Conservation (phyloP, 192 early-diverging fungal species). For the Dispira simplex region DNA sequence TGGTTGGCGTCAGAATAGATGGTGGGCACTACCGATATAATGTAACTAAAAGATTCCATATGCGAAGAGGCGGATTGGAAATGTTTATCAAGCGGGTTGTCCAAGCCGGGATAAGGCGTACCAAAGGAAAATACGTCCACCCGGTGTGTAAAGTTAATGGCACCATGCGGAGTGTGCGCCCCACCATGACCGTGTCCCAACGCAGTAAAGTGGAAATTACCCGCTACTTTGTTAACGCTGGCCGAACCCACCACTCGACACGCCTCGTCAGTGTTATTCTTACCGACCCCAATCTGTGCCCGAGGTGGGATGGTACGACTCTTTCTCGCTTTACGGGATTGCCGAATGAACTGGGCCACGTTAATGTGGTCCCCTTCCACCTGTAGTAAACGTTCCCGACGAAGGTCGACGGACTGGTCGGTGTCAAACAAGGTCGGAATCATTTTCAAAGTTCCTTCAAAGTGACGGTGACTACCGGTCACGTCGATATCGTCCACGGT, state of each 20-base stretch:
- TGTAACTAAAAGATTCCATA: constrained; percentile 73
- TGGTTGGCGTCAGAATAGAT: constrained; percentile 45
- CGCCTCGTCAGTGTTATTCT: constrained; percentile 22
- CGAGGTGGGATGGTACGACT: background rate
- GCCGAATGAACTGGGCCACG: background rate
- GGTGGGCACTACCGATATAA: constrained; percentile 74
- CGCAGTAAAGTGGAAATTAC: constrained; percentile 85
- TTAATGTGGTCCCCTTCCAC: background rate
- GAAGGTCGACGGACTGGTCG: background rate
- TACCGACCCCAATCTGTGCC: constrained; percentile 11
- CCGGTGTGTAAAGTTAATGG: constrained; percentile 88
- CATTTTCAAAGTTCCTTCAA: constrained; percentile 10
- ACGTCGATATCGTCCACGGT: constrained; percentile 25
- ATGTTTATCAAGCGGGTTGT: constrained; percentile 78
- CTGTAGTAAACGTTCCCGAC: background rate
- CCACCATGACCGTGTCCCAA: constrained; percentile 76
- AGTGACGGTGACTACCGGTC: constrained; percentile 17
- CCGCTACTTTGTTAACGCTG: constrained; percentile 62
- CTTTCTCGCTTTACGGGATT: background rate
- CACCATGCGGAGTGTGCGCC: constrained; percentile 34
- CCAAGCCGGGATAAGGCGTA: constrained; percentile 58
- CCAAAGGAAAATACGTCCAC: constrained; percentile 91
- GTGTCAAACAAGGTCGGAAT: constrained; percentile 2
- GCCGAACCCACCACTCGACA: constrained; percentile 65
- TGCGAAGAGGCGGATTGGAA: constrained; percentile 41